Conservation (phyloP, 371 early-diverging fungal species). For the Mortierella sp. region DNA sequence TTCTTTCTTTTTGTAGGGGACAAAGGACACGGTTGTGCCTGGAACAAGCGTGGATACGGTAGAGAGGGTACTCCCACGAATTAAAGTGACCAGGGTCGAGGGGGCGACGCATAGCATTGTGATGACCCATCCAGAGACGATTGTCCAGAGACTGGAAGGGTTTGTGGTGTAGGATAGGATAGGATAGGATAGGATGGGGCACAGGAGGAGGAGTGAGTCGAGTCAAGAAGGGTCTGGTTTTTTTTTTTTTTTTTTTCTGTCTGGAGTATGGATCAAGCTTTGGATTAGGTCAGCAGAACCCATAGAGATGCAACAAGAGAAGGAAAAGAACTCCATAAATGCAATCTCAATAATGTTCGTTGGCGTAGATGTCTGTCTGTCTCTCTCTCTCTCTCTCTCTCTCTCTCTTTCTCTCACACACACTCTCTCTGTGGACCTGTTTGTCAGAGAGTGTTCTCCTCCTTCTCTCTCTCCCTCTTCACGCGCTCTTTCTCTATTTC, state of each 20-base stretch:
- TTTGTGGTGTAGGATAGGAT: conserved; percentile 14
- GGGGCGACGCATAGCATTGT: conserved; percentile 46
- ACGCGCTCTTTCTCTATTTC: background rate
- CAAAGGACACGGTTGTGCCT: conserved; percentile 42
- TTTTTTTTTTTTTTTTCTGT: background rate
- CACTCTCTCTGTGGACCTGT: no score
- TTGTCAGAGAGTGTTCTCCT: no score
- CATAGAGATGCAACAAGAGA: no score
- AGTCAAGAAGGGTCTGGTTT: background rate
- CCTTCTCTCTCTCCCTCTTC: background rate
- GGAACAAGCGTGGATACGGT: conserved; percentile 33
- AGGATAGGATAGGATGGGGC: background rate
- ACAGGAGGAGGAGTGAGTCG: background rate
- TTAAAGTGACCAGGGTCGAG: conserved; percentile 36
- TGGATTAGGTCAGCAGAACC: no score
- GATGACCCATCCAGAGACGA: conserved; percentile 37
- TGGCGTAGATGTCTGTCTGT: conserved; percentile 1
- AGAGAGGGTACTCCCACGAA: conserved; percentile 30
- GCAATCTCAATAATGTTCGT: conserved; percentile 4
- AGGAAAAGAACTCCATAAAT: background rate
- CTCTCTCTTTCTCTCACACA: no score
- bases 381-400: conserved; percentile 5
- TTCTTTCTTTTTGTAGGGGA: conserved; percentile 40
- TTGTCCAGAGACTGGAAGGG: conserved; percentile 29
- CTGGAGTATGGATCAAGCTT: background rate